Evolutionary conservation across 2,329 filamentous ascomycete genomes (phyloP).

Genomic region (Calonectria leucothoes): DNA sequence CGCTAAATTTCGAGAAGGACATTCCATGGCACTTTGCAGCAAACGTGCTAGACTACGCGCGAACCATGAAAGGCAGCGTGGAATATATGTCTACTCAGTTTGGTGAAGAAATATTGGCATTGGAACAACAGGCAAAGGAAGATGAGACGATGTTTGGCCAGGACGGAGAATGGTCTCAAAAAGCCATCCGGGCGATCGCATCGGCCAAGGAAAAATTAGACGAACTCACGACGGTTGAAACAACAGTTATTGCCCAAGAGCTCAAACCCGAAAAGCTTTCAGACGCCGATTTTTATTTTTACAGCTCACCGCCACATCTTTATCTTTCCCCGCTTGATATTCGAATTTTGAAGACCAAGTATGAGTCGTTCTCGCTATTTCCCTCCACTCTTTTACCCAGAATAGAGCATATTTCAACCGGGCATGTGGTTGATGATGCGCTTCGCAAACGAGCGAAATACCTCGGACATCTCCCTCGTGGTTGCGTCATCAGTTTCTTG

Average conservation of each 20-base stretch:
- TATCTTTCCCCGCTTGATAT: conserved; percentile 94
- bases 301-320: conserved; percentile 86
- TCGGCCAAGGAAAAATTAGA: conserved; percentile 80
- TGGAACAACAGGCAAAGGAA: conserved; percentile 83
- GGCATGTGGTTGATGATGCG: conserved; percentile 87
- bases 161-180: conserved; percentile 91
- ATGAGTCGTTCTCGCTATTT: conserved; percentile 84
- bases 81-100: conserved; percentile 88
- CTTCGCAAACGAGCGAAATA: conserved; percentile 88
- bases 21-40: conserved; percentile 96
- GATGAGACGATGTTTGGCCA: conserved; percentile 93
- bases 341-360: conserved; percentile 89
- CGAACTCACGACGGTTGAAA: conserved; percentile 50
- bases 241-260: conserved; percentile 28
- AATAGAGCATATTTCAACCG: conserved; percentile 89
- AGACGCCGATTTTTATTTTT: conserved; percentile 80
- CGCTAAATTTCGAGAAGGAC: conserved; percentile 75
- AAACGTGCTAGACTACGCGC: conserved; percentile 93
- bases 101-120: conserved; percentile 79
- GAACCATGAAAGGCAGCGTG: conserved; percentile 93
- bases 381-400: conserved; percentile 87
- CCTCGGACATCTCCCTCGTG: conserved; percentile 84
- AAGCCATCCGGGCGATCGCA: conserved; percentile 80
- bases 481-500: conserved; percentile 91
- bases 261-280: conserved; percentile 39